Evolutionary conservation across 78 protist genomes (phyloP), one percentile per base, ranked within the genome.

Genomic region (Monosiga brevicollis): DNA sequence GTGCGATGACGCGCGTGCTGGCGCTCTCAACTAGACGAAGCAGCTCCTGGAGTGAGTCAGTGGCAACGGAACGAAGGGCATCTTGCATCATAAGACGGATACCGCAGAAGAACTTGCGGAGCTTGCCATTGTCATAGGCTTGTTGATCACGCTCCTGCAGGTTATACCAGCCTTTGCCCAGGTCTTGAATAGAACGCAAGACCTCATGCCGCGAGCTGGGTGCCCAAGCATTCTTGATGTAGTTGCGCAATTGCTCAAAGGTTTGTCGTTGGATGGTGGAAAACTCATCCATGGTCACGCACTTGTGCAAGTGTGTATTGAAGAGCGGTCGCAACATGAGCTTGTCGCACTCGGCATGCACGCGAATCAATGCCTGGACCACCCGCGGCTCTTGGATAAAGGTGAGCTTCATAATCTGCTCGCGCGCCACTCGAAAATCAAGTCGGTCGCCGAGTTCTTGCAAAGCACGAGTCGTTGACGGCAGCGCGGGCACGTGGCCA

Each of bases 161-260:
- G 87, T 93, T 93, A 89, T 89, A 91, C 96, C 96, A 93, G 37
- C 96, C 96, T 78, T 93, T 93, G 43, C 94, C 94, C 1, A 90
- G 77, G 62, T 78, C 86, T 40, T 42, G 73, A 36, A 90, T 32
- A 35, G 49, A 15, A 77, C 11, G 26, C 37, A 36, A 0, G 83
- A 92, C 25, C 78, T 55, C 42, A 72, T 42, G 75, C 84, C 80
- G 80, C 73, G 87, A 55, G 10, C 43, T 0, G 10, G 74, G 39
- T 32, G 71, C 2, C 86, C 85, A 84, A 34, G 39, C 10, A 15
- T 86, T 87, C 43, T 72, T 72, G 25, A 93, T 54, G 79, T 62
- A 70, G 25, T 49, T 26, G 38, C 41, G 29, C 38, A 10, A 32
- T 37, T 78, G 41, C 29, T 41, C 6, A 78, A 34, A 83, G 37